Base-by-base conservation (phyloP, 2,329 filamentous ascomycete species). In the Monilinia fructicola region DNA sequence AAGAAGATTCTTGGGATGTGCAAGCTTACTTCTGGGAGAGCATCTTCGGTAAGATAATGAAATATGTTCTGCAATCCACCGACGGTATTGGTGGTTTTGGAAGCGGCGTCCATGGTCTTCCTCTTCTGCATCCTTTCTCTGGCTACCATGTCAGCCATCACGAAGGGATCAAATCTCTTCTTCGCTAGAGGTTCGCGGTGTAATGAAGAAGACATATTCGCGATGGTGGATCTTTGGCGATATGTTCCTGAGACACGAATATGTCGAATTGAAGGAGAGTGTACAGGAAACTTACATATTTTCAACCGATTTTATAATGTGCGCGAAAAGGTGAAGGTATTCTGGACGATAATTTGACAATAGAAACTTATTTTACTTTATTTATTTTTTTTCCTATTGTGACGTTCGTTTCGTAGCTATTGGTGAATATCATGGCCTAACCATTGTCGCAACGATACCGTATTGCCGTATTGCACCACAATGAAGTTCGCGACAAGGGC, bases 361-460 rank as follows among this genome's bases (percentile, higher is more conserved):
- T 59, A 50, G 54, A 65, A 28, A 18, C 28, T 11, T 21, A n/a
- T n/a, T n/a, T n/a, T n/a, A n/a, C n/a, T n/a, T n/a, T n/a, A n/a
- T n/a, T n/a, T n/a, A n/a, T 42, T 60, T 52, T 40, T 26, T 40
- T 60, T 50, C 31, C 28, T 67, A 61, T 42, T 66, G 62, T 63
- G 54, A 58, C 64, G 38, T 44, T 65, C 61, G 38, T 44, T 65
- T 58, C 5, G 53, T 53, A 65, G 66, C 65, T 69, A 65, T 70
- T 60, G 68, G 60, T 67, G 60, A 40, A 56, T 66, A 64, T 73
- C 70, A 74, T 67, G 70, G 70, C 66, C 67, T 67, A 62, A 56
- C 67, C 73, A 73, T 74, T 68, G 72, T 73, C 72, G 72, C 72
- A 71, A 69, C 64, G 52, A 68, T 52, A 56, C 31, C 64, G 65